These are phyloP conservation scores for Starmera stellimalicola DNA, from an alignment of 1,139 yeast species.

Conservation along the genomic window DNA sequence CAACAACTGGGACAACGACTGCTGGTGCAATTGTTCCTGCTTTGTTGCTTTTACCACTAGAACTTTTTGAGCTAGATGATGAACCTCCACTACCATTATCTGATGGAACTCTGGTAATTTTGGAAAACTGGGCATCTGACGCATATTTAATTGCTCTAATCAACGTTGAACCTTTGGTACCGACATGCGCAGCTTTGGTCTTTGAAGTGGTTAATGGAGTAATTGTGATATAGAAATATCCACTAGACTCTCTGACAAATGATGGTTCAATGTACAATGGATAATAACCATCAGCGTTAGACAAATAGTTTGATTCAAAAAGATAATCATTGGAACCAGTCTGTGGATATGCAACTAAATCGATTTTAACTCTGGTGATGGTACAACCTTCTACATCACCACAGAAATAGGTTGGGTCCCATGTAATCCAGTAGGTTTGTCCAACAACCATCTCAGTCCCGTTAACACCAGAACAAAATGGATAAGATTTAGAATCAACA, in stretches of 20 bases:
- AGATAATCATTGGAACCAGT: slow-evolving; percentile 21
- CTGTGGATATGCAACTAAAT: slow-evolving; percentile 24
- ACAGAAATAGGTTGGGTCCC: slow-evolving; percentile 35
- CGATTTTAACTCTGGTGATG: slow-evolving; percentile 24
- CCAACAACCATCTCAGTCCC: slow-evolving; percentile 33
- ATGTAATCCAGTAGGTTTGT: slow-evolving; percentile 34
- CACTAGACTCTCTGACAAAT: slow-evolving; percentile 24
- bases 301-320: slow-evolving; percentile 23
- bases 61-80: slow-evolving; percentile 10
- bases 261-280: slow-evolving; percentile 24
- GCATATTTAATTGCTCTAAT: slow-evolving; percentile 23
- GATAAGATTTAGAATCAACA: slow-evolving; percentile 21
- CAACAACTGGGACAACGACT: slow-evolving; percentile 33
- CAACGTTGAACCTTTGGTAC: slow-evolving; percentile 29
- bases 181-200: slow-evolving; percentile 25
- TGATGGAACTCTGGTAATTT: slow-evolving; percentile 28
- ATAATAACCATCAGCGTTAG: slow-evolving; percentile 28
- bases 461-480: slow-evolving; percentile 29
- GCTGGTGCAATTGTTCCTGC: slow-evolving; percentile 27
- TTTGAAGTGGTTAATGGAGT: slow-evolving; percentile 27
- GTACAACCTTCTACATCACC: slow-evolving; percentile 12
- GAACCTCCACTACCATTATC: slow-evolving; percentile 23
- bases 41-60: slow-evolving; percentile 15
- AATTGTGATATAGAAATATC: slow-evolving; percentile 27
- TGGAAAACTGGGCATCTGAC: slow-evolving; percentile 20